Base-by-base conservation (phyloP, 805 yeast species). In the Saitoella complicata region DNA sequence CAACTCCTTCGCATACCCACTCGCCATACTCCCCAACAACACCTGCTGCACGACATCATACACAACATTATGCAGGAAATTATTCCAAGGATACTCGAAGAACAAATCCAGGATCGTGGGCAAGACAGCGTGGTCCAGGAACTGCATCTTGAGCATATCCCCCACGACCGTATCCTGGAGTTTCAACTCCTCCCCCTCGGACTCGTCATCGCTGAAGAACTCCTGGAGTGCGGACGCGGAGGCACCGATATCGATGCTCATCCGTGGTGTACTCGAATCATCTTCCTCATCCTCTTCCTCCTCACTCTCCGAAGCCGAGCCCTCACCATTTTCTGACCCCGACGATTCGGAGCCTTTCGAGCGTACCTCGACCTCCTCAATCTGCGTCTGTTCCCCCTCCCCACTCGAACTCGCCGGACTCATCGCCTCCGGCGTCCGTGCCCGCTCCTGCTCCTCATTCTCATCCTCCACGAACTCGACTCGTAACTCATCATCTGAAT, bases 1-100 rank as follows among this genome's bases (percentile, higher is more conserved):
- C 48, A 77, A 68, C 64, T 70, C 86, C 50, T 80, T 78, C 63
- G 87, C 88, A 55, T 80, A 87, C 9, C 94, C 88, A 48, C 80
- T 73, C 51, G 83, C 88, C 69, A 79, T 72, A 38, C 79, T 73
- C 1, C 95, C 97, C 60, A 85, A 86, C 59, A 91, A 73, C 12
- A 91, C 76, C 60, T 91, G 99, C 61, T 91, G 99, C 32, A 91
- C 80, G 49, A 91, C 75, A 63, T 91, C 99, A 68, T 88, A 91
- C 6, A 91, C 95, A 46, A 91, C 98, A 57, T 88, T 91, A 62
- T 91, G 98, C 68, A 91, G 72, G 57, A 91, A 91, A 58, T 91
- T 91, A 60, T 91, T 91, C 97, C 97, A 91, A 5, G 97, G 95
- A 61, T 78, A 85, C 49, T 71, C 66, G 61, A 87, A 78, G 56